Conservation (phyloP, 441 rosid genomes). For the Bruguiera hainesii region DNA sequence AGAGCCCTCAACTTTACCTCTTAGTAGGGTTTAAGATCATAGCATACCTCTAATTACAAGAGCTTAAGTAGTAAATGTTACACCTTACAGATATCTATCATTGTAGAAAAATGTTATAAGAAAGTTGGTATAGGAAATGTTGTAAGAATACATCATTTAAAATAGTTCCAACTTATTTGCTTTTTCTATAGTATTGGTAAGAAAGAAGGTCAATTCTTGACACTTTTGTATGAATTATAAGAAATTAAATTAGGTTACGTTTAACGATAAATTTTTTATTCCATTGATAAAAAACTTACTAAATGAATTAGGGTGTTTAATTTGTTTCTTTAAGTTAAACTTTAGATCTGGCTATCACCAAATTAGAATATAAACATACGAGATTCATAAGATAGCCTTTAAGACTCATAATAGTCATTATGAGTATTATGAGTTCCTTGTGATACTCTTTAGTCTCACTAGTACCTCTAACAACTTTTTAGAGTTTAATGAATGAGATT, state of each 20-base stretch:
- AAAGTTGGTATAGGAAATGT: too few species aligned
- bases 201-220: not conserved
- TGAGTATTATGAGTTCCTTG: not conserved
- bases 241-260: not conserved
- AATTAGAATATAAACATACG: not conserved
- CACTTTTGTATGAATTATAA: too few species aligned
- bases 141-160: not conserved
- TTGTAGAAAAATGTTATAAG: too few species aligned
- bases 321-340: not conserved
- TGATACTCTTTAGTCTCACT: not conserved
- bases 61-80: too few species aligned
- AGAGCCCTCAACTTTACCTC: too few species aligned
- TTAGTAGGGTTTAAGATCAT: accelerated
- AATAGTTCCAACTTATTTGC: not conserved
- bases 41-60: too few species aligned
- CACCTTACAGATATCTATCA: too few species aligned
- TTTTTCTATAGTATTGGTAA: not conserved
- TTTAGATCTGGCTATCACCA: not conserved
- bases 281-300: not conserved
- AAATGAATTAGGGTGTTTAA: not conserved
- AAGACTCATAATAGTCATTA: not conserved
- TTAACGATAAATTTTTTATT: not conserved
- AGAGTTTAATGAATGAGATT: too few species aligned
- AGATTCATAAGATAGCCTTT: not conserved
- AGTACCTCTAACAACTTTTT: not conserved